Evolutionary conservation across 495 filamentous ascomycete genomes (phyloP).

Genomic region (Penicillium simplicissimum): DNA sequence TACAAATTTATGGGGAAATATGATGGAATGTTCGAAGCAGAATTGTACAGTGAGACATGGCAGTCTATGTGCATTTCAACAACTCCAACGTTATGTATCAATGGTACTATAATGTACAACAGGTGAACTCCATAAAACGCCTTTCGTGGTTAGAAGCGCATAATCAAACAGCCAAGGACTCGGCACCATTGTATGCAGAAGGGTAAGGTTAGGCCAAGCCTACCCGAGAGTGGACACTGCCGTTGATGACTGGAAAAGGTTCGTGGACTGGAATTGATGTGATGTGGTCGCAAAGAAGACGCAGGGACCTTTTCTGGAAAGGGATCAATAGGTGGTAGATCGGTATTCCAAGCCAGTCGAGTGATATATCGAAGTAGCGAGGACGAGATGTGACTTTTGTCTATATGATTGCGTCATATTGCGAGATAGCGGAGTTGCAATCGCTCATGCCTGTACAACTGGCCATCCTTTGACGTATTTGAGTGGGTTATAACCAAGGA

Average conservation of each 20-base stretch:
- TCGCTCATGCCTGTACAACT: conserved; percentile 27
- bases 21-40: conserved; percentile 2
- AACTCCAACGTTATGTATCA: background rate
- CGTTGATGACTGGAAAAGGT: too few relatives aligned
- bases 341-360: background rate
- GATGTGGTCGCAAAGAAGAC: background rate
- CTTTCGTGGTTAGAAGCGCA: too few relatives aligned
- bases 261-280: background rate
- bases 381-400: background rate
- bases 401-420: background rate
- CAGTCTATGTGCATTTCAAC: conserved; percentile 7
- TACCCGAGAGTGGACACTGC: too few relatives aligned
- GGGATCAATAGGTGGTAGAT: background rate
- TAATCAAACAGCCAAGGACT: too few relatives aligned
- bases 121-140: too few relatives aligned
- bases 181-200: too few relatives aligned
- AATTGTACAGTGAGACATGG: background rate
- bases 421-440: background rate
- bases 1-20: background rate
- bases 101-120: background rate
- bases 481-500: conserved; percentile 45
- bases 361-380: background rate
- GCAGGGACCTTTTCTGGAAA: background rate
- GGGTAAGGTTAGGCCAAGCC: too few relatives aligned
- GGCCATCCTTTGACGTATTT: conserved; percentile 49